Percentiles rank a stretch among this genome's conserved stretches.
These are phyloP conservation scores for Xylaria flabelliformis DNA, from an alignment of 495 filamentous ascomycete genomes.

Conservation along the genomic window DNA sequence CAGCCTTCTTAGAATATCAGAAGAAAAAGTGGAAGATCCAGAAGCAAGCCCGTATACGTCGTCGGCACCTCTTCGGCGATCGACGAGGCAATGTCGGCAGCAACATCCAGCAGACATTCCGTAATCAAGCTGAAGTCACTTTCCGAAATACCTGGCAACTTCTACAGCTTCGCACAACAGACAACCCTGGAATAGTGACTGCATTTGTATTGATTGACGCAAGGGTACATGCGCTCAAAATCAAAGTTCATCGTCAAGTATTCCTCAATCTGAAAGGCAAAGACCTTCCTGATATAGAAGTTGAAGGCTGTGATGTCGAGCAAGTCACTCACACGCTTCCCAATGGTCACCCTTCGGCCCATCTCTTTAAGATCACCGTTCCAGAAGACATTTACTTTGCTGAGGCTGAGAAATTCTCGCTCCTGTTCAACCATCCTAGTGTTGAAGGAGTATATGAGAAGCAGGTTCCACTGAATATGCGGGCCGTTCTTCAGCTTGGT, in stretches of 20 bases:
- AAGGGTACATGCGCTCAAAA: constrained; percentile 84
- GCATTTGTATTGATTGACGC: constrained; percentile 93
- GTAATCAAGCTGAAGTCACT: constrained; percentile 85
- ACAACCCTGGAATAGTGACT: constrained; percentile 80
- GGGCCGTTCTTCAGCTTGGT: constrained; percentile 87
- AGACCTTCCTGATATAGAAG: constrained; percentile 86
- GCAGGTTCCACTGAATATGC: constrained; percentile 80
- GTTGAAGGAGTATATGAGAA: constrained; percentile 97
- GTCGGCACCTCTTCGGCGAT: constrained; percentile 93
- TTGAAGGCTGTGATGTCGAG: constrained; percentile 84
- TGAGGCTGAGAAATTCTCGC: constrained; percentile 79
- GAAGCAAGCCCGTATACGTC: constrained; percentile 84
- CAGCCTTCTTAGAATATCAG: constrained; percentile 89
- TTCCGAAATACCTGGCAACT: constrained; percentile 95
- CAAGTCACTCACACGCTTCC: constrained; percentile 91
- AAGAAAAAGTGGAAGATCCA: constrained; percentile 99
- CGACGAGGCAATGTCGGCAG: constrained; percentile 69
- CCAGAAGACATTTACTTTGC: constrained; percentile 85
- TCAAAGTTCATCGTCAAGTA: constrained; percentile 87
- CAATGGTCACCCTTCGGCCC: constrained; percentile 91
- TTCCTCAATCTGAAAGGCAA: constrained; percentile 90
- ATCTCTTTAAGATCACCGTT: constrained; percentile 92
- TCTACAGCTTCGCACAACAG: constrained; percentile 80
- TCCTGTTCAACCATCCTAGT: constrained; percentile 88
- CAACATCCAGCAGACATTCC: constrained; percentile 84